Evolutionary conservation across 179 eudicot genomes (phyloP).

Genomic region (Silene noctiflora): DNA sequence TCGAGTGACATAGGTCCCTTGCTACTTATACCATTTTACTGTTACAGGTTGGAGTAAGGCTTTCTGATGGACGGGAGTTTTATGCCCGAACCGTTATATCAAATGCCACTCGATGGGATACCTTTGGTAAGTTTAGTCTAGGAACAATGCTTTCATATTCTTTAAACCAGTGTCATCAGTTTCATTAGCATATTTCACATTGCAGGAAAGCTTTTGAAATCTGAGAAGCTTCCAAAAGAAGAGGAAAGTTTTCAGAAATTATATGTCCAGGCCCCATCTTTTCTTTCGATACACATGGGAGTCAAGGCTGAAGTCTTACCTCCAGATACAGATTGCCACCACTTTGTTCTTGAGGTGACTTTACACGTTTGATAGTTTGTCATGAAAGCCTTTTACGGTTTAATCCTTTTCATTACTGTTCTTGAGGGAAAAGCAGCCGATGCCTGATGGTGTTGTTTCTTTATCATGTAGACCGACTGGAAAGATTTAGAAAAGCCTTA

Average conservation of each 20-base stretch:
- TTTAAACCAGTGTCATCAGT: conserved; percentile 2
- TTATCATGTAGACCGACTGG: conserved; percentile 68
- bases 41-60: conserved; percentile 72
- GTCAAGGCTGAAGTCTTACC: conserved; percentile 88
- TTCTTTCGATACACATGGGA: conserved; percentile 97
- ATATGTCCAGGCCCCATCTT: conserved; percentile 93
- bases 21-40: not conserved
- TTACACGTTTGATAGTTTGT: not conserved
- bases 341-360: conserved; percentile 88
- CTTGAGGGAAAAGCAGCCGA: not conserved
- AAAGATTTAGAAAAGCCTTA: conserved; percentile 63
- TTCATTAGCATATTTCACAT: conserved; percentile 14
- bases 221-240: conserved; percentile 75
- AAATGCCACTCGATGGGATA: conserved; percentile 98
- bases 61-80: conserved; percentile 80
- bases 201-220: conserved; percentile 79
- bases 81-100: conserved; percentile 82
- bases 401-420: not conserved
- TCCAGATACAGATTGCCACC: conserved; percentile 94
- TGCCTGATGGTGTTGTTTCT: conserved; percentile 3
- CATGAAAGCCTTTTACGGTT: not conserved
- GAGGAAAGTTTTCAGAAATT: conserved; percentile 81
- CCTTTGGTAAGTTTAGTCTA: conserved; percentile 65
- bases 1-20: not conserved
- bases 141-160: conserved; percentile 9